Evolutionary conservation across 345 rosid species (phyloP), one percentile per base, ranked within the genome.

Genomic region (Noccaea bulbosa): DNA sequence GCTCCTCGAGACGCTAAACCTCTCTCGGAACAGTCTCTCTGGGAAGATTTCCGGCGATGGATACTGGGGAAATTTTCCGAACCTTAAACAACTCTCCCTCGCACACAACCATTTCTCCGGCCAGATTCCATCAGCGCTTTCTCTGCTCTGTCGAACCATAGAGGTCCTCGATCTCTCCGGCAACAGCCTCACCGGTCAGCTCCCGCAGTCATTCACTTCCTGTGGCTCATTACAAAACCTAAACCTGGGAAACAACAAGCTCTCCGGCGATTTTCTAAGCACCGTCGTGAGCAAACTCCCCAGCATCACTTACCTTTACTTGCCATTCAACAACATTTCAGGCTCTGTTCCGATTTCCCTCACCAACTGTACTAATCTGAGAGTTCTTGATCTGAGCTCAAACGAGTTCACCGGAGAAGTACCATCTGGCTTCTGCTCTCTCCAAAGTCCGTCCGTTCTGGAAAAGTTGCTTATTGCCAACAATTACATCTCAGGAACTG

Each of bases 301-400:
- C 0, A 81, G 66, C 55, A 81, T 93, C 74, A 75, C 57, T 27
- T 65, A 68, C 76, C 88, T 93, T 4, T 81, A 81, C 73, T 80
- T 81, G 45, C 84, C 96, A 7, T 83, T 79, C 82, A 93, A 93
- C 85, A 88, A 93, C 70, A 56, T 93, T 44, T 79, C 86, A 8
- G 97, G 98, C 53, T 45, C 68, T 16, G 81, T 93, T 66, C 97
- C 98, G 4, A 65, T 71, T 7, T 76, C 97, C 7, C 83, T 93
- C 44, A 67, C 77, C 22, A 81, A 86, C 57, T 81, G 85, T 72
- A 80, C 79, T 62, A 78, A 66, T 50, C 96, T 93, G 12, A 84
- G 78, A 72, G 90, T 86, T 72, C 89, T 93, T 20, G 97, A 93
- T 78, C 87, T 93, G 47, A 80, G 98, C 62, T 86, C 98, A 20